These are phyloP conservation scores for Thielaviopsis cerberus DNA, from an alignment of 2,329 filamentous ascomycete species.

Conservation along the genomic window DNA sequence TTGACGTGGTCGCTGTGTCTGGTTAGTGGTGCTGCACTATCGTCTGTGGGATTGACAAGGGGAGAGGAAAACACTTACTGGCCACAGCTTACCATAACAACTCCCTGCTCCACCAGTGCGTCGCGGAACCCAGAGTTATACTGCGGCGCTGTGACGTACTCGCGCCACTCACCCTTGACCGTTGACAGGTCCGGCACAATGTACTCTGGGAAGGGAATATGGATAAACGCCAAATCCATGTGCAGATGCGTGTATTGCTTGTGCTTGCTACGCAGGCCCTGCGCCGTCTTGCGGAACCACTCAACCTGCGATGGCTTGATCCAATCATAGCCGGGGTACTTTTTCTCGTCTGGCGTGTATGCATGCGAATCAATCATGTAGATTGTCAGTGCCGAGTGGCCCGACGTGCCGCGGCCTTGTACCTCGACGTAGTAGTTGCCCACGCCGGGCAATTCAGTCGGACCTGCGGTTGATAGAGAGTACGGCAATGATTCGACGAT, in stretches of 20 bases:
- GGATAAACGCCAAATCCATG: conserved; percentile 91
- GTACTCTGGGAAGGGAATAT: conserved; percentile 90
- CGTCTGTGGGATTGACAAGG: background rate
- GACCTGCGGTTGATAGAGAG: conserved; percentile 70
- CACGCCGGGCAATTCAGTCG: conserved; percentile 67
- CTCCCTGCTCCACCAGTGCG: conserved; percentile 66
- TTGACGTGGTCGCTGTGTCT: conserved; percentile 67
- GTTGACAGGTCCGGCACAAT: conserved; percentile 39
- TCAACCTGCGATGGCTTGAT: conserved; percentile 82
- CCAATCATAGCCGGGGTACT: conserved; percentile 93
- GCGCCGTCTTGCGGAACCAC: conserved; percentile 74
- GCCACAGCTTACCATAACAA: conserved; percentile 76
- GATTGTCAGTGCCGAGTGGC: conserved; percentile 82
- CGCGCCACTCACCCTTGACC: conserved; percentile 49
- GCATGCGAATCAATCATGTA: conserved; percentile 88
- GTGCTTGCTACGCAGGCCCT: conserved; percentile 57
- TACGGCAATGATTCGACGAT: conserved; percentile 75
- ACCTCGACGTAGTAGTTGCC: conserved; percentile 93
- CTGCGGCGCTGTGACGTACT: conserved; percentile 67
- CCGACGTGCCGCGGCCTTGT: conserved; percentile 55
- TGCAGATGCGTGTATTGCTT: conserved; percentile 77
- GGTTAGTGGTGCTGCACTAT: conserved; percentile 8
- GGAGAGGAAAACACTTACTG: conserved; percentile 46
- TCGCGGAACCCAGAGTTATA: conserved; percentile 91
- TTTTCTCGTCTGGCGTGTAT: conserved; percentile 74